These are phyloP conservation scores for Nakazawaea ambrosiae DNA, from an alignment of 805 yeast genomes.

Conservation along the genomic window DNA sequence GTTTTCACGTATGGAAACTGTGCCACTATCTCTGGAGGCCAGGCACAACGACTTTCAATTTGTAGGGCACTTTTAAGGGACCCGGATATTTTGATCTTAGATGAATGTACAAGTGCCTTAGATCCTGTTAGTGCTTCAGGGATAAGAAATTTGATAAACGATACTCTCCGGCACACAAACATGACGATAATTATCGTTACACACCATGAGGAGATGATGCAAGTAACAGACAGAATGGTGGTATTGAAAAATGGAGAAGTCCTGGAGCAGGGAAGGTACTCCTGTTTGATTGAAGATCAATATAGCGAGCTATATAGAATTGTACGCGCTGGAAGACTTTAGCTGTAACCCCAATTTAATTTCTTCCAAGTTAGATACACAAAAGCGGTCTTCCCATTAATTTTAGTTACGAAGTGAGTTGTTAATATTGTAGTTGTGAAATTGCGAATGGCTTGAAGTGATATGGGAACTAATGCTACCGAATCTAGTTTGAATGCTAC, in stretches of 20 bases:
- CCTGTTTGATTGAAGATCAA: constrained; percentile 7
- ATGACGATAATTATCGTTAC: constrained; percentile 58
- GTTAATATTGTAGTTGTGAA: too few relatives aligned
- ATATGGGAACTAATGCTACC: too few relatives aligned
- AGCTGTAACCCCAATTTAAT: not conserved
- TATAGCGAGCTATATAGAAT: constrained; percentile 11
- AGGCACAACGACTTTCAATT: constrained; percentile 76
- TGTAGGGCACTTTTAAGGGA: constrained; percentile 71
- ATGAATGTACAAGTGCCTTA: constrained; percentile 86
- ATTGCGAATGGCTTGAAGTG: too few relatives aligned
- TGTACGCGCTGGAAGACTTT: not conserved
- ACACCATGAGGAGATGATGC: constrained; percentile 66
- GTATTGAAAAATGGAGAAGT: constrained; percentile 42
- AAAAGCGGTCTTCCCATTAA: too few relatives aligned
- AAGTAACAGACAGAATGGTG: constrained; percentile 42
- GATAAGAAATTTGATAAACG: constrained; percentile 42
- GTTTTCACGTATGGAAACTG: constrained; percentile 41
- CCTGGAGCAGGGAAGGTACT: constrained; percentile 34
- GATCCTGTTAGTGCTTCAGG: constrained; percentile 54
- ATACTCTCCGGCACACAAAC: constrained; percentile 21
- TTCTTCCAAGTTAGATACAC: not conserved
- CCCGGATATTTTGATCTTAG: constrained; percentile 65
- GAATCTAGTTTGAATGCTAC: too few relatives aligned
- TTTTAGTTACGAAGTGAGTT: too few relatives aligned
- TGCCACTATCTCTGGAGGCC: constrained; percentile 76